Conservation (phyloP, 768 basidiomycete species). For the Boletus subcaerulescens region DNA sequence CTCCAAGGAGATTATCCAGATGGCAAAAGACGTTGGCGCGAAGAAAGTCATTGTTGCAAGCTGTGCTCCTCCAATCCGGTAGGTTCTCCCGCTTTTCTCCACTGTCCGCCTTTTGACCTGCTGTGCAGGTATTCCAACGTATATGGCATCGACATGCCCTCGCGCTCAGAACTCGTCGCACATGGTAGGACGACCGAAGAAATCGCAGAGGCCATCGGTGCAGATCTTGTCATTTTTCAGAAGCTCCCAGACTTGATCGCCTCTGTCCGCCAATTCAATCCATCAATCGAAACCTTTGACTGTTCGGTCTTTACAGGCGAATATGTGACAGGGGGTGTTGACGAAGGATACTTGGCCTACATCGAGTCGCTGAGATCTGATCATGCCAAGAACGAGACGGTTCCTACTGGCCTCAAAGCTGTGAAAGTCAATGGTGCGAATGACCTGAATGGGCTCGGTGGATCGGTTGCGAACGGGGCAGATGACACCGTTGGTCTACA, state of each 20-base stretch:
- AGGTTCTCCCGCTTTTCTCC: constrained; percentile 9
- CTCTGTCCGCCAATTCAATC: constrained; percentile 85
- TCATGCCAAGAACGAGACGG: constrained; percentile 61
- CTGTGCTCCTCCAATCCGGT: constrained; percentile 96
- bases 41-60: constrained; percentile 95
- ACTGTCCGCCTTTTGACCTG: constrained; percentile 1
- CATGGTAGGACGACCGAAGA: constrained; percentile 66
- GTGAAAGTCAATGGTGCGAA: constrained; percentile 36
- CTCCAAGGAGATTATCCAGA: constrained; percentile 97
- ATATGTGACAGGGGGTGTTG: constrained; percentile 93
- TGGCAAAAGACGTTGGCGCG: constrained; percentile 99
- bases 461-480: constrained; percentile 51
- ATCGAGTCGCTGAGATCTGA: constrained; percentile 81
- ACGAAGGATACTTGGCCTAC: constrained; percentile 72
- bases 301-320: constrained; percentile 98
- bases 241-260: constrained; percentile 82
- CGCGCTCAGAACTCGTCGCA: constrained; percentile 89
- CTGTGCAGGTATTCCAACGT: constrained; percentile 77
- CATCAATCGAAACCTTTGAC: constrained; percentile 74
- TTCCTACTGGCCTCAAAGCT: constrained; percentile 30
- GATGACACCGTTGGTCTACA: constrained; percentile 81
- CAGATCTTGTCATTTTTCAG: constrained; percentile 95
- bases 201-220: constrained; percentile 82
- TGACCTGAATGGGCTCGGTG: constrained; percentile 15
- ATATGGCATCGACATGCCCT: constrained; percentile 99